Evolutionary conservation across 176 grass and related monocot genomes (phyloP).

Genomic region (Zea luxurians): DNA sequence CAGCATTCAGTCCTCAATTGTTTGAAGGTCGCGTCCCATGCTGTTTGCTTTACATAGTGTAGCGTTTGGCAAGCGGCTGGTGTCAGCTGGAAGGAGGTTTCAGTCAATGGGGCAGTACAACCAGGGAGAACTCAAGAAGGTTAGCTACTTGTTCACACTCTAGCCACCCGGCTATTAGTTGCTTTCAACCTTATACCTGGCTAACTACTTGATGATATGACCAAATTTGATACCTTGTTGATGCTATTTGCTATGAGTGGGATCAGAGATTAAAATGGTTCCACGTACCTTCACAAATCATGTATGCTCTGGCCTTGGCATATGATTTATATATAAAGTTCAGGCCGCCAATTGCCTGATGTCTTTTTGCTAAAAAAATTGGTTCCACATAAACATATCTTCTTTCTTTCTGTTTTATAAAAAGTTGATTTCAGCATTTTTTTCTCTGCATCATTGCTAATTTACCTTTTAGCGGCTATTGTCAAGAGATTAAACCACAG

Average conservation of each 20-base stretch:
- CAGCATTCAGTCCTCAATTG: conserved; percentile 11
- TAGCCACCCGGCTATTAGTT: background rate
- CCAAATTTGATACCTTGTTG: background rate
- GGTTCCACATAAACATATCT: conserved; percentile 8
- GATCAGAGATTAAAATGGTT: background rate
- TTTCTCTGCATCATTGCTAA: background rate
- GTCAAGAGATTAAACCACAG: background rate
- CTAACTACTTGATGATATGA: background rate
- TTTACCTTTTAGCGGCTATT: background rate
- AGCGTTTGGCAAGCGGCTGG: conserved; percentile 88
- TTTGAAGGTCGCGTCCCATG: conserved; percentile 23
- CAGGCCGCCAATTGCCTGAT: background rate
- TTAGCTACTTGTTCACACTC: conserved; percentile 27
- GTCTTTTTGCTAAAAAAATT: background rate
- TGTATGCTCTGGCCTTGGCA: background rate
- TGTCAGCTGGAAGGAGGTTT: conserved; percentile 77
- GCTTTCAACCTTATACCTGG: background rate
- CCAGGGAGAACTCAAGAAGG: conserved; percentile 71
- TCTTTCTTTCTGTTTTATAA: background rate
- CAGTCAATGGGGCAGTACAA: conserved; percentile 71
- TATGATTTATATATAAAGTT: background rate
- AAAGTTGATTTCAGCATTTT: background rate
- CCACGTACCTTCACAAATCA: background rate
- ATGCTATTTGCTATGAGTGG: background rate
- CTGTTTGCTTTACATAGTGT: conserved; percentile 54